Conservation (phyloP, 2,329 filamentous ascomycete species). For the Arthrobotrys entomopaga region DNA sequence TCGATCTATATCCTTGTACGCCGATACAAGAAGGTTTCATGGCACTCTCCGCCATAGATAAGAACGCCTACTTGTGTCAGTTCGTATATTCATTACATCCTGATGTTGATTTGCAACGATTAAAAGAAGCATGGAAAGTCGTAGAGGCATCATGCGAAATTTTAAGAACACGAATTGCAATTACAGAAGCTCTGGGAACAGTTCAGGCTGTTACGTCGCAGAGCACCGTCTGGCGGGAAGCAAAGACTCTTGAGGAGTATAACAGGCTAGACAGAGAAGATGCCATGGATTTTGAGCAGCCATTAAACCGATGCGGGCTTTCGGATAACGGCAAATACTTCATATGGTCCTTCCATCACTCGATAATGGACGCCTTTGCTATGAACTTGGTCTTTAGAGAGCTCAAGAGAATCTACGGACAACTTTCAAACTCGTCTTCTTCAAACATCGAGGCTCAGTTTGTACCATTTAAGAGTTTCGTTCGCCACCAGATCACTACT, state of each 20-base stretch:
- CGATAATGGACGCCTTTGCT: background rate
- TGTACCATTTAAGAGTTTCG: slow-evolving; percentile 13
- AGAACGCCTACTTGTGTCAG: slow-evolving; percentile 68
- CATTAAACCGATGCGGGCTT: slow-evolving; percentile 13
- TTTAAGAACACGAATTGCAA: background rate
- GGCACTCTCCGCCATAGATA: slow-evolving; percentile 67
- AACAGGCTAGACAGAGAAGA: slow-evolving; percentile 8
- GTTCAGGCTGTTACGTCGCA: slow-evolving; percentile 4
- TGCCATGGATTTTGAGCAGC: slow-evolving; percentile 11
- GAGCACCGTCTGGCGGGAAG: slow-evolving; percentile 5
- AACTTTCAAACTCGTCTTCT: slow-evolving; percentile 8
- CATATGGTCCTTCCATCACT: slow-evolving; percentile 7
- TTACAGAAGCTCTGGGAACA: slow-evolving; percentile 59
- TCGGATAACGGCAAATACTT: slow-evolving; percentile 10
- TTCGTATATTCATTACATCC: slow-evolving; percentile 62
- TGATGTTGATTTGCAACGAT: background rate
- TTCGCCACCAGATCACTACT: slow-evolving; percentile 8
- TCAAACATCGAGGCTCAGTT: slow-evolving; percentile 1
- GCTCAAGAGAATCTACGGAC: slow-evolving; percentile 12
- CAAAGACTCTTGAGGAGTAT: slow-evolving; percentile 18
- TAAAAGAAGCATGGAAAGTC: background rate
- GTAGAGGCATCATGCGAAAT: background rate
- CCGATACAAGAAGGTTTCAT: slow-evolving; percentile 69
- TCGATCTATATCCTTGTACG: slow-evolving; percentile 69
- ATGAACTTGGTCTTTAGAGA: slow-evolving; percentile 5